phyloP scores from a whole-genome alignment of 2,329 filamentous ascomycete genomes.

The Catunica adiposa region DNA sequence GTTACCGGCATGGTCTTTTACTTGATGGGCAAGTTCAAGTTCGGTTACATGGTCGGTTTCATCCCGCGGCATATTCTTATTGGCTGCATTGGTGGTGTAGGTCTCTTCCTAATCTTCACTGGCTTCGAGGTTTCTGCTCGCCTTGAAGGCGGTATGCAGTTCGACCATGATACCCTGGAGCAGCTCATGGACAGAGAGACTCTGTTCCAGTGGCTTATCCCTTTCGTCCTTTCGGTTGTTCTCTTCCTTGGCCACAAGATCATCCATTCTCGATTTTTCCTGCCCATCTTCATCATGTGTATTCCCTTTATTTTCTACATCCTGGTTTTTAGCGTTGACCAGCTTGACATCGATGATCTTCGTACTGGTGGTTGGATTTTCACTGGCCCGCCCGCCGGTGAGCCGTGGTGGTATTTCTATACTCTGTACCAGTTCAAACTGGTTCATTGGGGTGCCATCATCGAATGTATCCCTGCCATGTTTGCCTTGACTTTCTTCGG shows the following conservation, averaged over 20 bases:
- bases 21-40: constrained; percentile 67
- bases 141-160: constrained; percentile 69
- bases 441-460: constrained; percentile 68
- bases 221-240: constrained; percentile 56
- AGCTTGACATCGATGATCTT: constrained; percentile 48
- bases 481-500: constrained; percentile 95
- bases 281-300: constrained; percentile 70
- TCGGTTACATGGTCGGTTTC: constrained; percentile 89
- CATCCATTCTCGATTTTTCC: constrained; percentile 65
- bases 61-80: constrained; percentile 93
- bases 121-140: constrained; percentile 87
- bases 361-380: constrained; percentile 80
- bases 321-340: constrained; percentile 52
- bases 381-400: constrained; percentile 61
- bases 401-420: constrained; percentile 97
- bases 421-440: constrained; percentile 75
- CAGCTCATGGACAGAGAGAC: constrained; percentile 60
- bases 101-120: constrained; percentile 83
- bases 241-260: constrained; percentile 63
- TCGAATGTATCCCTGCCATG: constrained; percentile 83
- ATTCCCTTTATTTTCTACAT: constrained; percentile 68
- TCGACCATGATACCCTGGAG: constrained; percentile 58
- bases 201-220: constrained; percentile 66
- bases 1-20: constrained; percentile 87
- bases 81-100: constrained; percentile 92